Conservation (phyloP, 2,329 filamentous ascomycete genomes). For the Thelonectria discophora region DNA sequence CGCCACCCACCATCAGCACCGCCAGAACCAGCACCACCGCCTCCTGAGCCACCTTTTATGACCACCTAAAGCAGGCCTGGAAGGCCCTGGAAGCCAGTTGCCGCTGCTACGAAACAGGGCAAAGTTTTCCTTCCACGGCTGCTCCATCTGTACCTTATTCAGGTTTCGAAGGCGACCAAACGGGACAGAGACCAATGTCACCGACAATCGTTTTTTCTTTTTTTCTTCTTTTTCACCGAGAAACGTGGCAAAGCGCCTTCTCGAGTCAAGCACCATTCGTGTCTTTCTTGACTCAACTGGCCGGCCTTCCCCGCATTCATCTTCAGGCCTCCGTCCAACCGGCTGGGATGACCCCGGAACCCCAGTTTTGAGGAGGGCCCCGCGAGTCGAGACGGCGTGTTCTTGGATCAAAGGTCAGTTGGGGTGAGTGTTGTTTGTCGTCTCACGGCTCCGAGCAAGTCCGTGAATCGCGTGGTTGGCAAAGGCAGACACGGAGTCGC, state of each 20-base stretch:
- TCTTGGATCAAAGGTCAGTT: conserved; percentile 25
- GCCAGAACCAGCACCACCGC: no score
- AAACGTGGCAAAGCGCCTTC: conserved; percentile 13
- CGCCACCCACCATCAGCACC: conserved; percentile 18
- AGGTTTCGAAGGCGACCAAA: conserved; percentile 2
- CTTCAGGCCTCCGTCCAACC: conserved; percentile 37
- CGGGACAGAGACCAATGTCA: background rate
- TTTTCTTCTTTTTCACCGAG: conserved; percentile 4
- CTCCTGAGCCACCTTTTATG: conserved; percentile 1
- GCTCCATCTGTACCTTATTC: conserved; percentile 1
- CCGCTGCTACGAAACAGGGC: background rate
- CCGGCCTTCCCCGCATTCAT: conserved; percentile 40
- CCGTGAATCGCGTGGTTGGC: conserved; percentile 32
- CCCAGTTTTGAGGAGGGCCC: conserved; percentile 24
- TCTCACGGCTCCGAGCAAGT: conserved; percentile 36
- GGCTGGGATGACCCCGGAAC: conserved; percentile 38
- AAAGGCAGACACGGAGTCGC: conserved; percentile 1
- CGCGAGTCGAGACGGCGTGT: conserved; percentile 26
- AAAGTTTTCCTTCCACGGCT: background rate
- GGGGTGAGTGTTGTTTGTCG: conserved; percentile 14
- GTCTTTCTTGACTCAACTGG: conserved; percentile 18
- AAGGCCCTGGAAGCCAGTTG: background rate
- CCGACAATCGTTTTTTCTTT: background rate
- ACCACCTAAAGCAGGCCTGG: background rate
- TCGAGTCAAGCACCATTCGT: conserved; percentile 30